phyloP scores from a whole-genome alignment of 768 basidiomycete species.

The Lactarius pseudohatsudake region DNA sequence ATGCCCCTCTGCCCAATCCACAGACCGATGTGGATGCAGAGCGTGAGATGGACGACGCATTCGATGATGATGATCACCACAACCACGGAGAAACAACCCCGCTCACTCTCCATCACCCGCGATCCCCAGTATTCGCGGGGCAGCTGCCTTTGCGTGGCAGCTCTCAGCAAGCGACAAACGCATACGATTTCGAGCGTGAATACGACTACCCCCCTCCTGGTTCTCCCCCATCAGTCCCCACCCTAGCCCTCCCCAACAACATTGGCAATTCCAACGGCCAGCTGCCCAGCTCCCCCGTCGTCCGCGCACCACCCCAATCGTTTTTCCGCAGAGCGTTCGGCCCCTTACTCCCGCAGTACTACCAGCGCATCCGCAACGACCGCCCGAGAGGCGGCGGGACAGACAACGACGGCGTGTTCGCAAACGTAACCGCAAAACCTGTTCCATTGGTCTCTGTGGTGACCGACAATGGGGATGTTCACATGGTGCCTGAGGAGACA shows the following conservation, averaged over 20 bases:
- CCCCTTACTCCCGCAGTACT: slow-evolving; percentile 64
- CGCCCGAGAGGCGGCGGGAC: slow-evolving; percentile 59
- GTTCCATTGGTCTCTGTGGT: slow-evolving; percentile 43
- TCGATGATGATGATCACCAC: slow-evolving; percentile 62
- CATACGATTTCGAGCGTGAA: slow-evolving; percentile 80
- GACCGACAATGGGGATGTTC: slow-evolving; percentile 54
- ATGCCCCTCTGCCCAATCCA: slow-evolving; percentile 52
- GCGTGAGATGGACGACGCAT: slow-evolving; percentile 76
- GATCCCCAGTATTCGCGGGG: slow-evolving; percentile 36
- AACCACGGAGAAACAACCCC: slow-evolving; percentile 40
- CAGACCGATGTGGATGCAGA: slow-evolving; percentile 45
- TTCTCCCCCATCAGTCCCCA: slow-evolving; percentile 64
- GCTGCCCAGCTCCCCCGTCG: slow-evolving; percentile 51
- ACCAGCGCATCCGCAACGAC: slow-evolving; percentile 50
- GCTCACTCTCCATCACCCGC: slow-evolving; percentile 36
- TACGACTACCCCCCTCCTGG: slow-evolving; percentile 79
- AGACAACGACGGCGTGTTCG: slow-evolving; percentile 93
- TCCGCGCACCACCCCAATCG: slow-evolving; percentile 42
- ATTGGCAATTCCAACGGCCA: slow-evolving; percentile 72
- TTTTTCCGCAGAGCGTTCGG: slow-evolving; percentile 61
- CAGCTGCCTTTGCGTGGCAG: slow-evolving; percentile 29
- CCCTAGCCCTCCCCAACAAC: slow-evolving; percentile 61
- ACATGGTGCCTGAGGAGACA: slow-evolving; percentile 73
- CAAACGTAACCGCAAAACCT: slow-evolving; percentile 92
- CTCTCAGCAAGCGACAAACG: slow-evolving; percentile 38